phyloP scores from a whole-genome alignment of 2,329 filamentous ascomycete species.

The Penicillium vulpinum region DNA sequence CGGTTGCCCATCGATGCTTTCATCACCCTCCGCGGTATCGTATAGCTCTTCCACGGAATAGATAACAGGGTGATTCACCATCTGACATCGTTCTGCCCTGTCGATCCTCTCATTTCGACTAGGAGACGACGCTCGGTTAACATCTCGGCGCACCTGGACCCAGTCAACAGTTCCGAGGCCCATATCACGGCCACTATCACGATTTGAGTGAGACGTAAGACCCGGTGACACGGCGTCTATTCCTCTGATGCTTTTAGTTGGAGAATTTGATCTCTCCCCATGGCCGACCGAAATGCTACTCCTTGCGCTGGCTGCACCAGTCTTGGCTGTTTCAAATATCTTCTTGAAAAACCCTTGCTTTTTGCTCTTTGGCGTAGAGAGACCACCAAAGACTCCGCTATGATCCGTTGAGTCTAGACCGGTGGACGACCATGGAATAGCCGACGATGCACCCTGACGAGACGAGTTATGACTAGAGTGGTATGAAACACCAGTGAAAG shows the following conservation, averaged over 20 bases:
- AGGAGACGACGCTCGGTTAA: constrained; percentile 91
- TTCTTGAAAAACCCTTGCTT: constrained; percentile 94
- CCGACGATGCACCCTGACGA: constrained; percentile 60
- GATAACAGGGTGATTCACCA: constrained; percentile 87
- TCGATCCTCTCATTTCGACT: constrained; percentile 86
- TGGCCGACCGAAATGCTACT: constrained; percentile 72
- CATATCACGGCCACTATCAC: constrained; percentile 67
- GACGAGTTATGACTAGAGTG: constrained; percentile 78
- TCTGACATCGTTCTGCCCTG: constrained; percentile 83
- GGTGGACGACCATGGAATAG: constrained; percentile 57
- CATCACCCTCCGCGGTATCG: constrained; percentile 83
- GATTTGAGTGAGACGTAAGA: constrained; percentile 30
- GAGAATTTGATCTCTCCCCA: constrained; percentile 46
- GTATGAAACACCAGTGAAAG: constrained; percentile 77
- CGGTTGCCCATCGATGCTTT: constrained; percentile 79
- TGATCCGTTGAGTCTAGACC: constrained; percentile 59
- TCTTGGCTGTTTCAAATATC: constrained; percentile 91
- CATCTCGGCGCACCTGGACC: constrained; percentile 95
- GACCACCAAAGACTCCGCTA: constrained; percentile 71
- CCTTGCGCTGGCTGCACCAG: constrained; percentile 83
- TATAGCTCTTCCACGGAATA: constrained; percentile 88
- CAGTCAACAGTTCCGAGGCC: constrained; percentile 73
- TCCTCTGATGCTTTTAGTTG: constrained; percentile 49
- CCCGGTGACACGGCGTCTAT: constrained; percentile 49
- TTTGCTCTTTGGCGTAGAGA: constrained; percentile 71